Base-by-base conservation (phyloP, 805 yeast genomes). In the Lipomyces oligophaga region DNA sequence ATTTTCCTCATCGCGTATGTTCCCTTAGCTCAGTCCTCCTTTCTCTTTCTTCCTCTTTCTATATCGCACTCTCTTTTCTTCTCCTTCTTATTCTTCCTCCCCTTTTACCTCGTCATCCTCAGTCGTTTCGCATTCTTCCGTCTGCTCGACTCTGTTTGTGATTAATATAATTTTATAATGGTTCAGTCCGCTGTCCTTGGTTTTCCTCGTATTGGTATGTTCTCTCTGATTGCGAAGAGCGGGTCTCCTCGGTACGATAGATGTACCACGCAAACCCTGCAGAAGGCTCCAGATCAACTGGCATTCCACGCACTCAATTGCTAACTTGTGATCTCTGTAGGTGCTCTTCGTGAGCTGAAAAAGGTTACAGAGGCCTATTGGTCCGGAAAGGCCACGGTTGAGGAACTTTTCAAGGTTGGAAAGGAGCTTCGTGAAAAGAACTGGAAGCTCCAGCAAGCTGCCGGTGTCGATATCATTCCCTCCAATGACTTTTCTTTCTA, bases 301-400 rank as follows among this genome's bases (percentile, higher is more conserved):
- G n/a, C n/a, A n/a, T n/a, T n/a, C n/a, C n/a, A n/a, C n/a, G n/a
- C 21, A 30, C 5, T 13, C 27, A 24, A 16, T 35, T 15, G 41
- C 33, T 33, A 24, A 41, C 38, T 10, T 11, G 21, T 10, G 15
- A n/a, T 26, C 33, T 19, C 13, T 21, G 19, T 24, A 54, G 98
- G 98, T 67, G 93, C 96, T 65, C 88, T 88, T 78, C 93, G 98
- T 81, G 98, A 93, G 78, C 83, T 93, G 73, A 93, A 93, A 78
- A 93, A 93, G 76, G 86, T 87, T 73, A 93, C 98, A 63, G 98
- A 93, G 78, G 85, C 95, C 70, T 93, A 93, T 90, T 93, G 98
- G 98, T 71, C 79, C 62, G 97, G 97, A 70, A 90, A 89, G 77
- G 82, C 82, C 64, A 64, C 83, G 57, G 85, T 78, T 58, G 97